Base-by-base conservation (phyloP, 768 basidiomycete genomes). In the Thelephora aurantiotincta region DNA sequence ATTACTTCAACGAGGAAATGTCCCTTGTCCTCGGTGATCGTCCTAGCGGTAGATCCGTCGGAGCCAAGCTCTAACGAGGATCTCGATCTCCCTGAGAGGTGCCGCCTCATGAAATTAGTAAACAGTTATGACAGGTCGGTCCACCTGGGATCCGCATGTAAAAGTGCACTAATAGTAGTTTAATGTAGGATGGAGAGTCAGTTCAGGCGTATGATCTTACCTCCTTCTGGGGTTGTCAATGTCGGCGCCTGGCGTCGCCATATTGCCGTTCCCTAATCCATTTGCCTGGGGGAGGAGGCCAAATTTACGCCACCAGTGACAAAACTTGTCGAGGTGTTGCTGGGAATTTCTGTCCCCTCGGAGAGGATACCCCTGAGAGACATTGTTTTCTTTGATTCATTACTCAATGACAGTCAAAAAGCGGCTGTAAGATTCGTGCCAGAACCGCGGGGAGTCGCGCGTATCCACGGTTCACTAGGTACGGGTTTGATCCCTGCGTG, bases 401-500 rank as follows among this genome's bases (percentile, higher is more conserved):
- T 68, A 0, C 68, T 98, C 47, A 98, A 99, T 59, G 64, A 70
- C 1, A 88, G 85, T 55, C 96, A 99, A 59, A 80, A 80, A 59
- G 70, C 75, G 11, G 94, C 93, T 0, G 77, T 98, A 30, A 68
- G 64, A 45, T 92, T 96, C 57, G 82, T 82, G n/a, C 62, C 98
- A 5, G 77, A 77, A 51, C 77, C 86, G 0, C 71, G 74, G 4
- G 82, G 94, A 59, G 75, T 97, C 0, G 89, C 88, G 1, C 89
- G 90, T 55, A 91, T 99, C 20, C 93, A 98, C 57, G 96, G 96
- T 0, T 96, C 96, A n/a, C 96, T 94, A 51, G 94, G 94, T 76
- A 58, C n/a, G n/a, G n/a, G n/a, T n/a, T n/a, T n/a, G n/a, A n/a
- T n/a, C n/a, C n/a, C n/a, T n/a, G n/a, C n/a, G n/a, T n/a, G n/a